Evolutionary conservation across 2,329 filamentous ascomycete species (phyloP).

Genomic region (Hirsutella rhossiliensis): DNA sequence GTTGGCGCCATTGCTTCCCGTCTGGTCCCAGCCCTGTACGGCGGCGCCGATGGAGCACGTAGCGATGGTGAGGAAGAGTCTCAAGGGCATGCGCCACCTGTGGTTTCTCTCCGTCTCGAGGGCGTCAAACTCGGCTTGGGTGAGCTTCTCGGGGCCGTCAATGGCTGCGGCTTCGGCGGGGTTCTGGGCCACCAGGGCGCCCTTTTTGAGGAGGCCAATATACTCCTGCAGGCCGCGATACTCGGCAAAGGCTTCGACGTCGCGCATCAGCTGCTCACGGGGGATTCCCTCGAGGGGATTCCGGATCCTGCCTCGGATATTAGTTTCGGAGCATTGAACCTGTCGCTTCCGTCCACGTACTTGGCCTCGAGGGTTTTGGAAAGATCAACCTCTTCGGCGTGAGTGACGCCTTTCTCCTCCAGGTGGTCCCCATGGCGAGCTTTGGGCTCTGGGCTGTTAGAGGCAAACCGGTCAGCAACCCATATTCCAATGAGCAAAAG

Average conservation of each 20-base stretch:
- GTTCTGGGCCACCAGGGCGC: conserved; percentile 40
- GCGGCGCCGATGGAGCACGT: conserved; percentile 57
- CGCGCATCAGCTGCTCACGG: conserved; percentile 36
- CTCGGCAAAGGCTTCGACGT: conserved; percentile 48
- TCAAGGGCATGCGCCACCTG: conserved; percentile 51
- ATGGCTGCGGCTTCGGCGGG: conserved; percentile 44
- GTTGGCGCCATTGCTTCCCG: conserved; percentile 49
- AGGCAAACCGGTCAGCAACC: background rate
- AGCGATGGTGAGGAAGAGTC: conserved; percentile 53
- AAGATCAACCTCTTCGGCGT: conserved; percentile 22
- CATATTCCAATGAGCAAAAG: background rate
- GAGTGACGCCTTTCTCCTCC: conserved; percentile 15
- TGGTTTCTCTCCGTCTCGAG: conserved; percentile 50
- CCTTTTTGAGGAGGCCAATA: conserved; percentile 45
- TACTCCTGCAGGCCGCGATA: conserved; percentile 48
- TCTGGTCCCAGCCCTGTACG: conserved; percentile 56
- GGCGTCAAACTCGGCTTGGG: conserved; percentile 41
- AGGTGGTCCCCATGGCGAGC: conserved; percentile 6
- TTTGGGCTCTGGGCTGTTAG: conserved; percentile 7
- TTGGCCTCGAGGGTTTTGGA: conserved; percentile 29
- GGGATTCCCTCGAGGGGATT: conserved; percentile 38
- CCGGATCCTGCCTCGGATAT: conserved; percentile 22
- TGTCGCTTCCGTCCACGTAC: conserved; percentile 16
- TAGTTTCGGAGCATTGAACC: background rate
- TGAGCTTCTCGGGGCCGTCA: conserved; percentile 39